These are phyloP conservation scores for Debaryomyces psychrophilus DNA, from an alignment of 1,139 yeast genomes.

Conservation along the genomic window DNA sequence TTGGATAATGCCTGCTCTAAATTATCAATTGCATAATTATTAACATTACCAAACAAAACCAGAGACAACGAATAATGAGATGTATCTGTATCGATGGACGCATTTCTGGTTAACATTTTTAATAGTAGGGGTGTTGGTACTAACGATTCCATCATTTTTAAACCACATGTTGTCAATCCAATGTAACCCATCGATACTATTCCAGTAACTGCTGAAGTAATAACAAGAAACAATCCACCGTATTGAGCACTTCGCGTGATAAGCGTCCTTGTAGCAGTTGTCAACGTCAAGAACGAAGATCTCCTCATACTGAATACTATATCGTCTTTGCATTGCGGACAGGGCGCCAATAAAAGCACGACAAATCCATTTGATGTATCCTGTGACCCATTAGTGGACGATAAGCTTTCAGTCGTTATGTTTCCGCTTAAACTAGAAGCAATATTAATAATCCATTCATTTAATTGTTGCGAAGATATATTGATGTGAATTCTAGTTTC, in stretches of 20 bases:
- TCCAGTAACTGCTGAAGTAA: constrained; percentile 48
- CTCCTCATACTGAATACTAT: constrained; percentile 39
- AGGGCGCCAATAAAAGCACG: constrained; percentile 34
- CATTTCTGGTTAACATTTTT: constrained; percentile 26
- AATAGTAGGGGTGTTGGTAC: constrained; percentile 41
- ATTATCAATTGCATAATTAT: constrained; percentile 29
- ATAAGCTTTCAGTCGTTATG: constrained; percentile 2
- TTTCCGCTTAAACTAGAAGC: constrained; percentile 8
- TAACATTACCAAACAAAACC: constrained; percentile 23
- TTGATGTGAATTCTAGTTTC: constrained; percentile 21
- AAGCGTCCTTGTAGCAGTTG: constrained; percentile 24
- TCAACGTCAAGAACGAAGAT: constrained; percentile 31
- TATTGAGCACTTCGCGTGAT: constrained; percentile 31
- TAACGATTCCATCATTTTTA: constrained; percentile 42
- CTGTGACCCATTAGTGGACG: background rate
- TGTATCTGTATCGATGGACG: constrained; percentile 9
- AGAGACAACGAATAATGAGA: constrained; percentile 21
- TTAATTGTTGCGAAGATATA: constrained; percentile 23
- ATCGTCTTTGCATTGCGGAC: constrained; percentile 50
- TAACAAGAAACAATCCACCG: constrained; percentile 39
- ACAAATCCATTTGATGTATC: constrained; percentile 6
- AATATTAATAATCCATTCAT: constrained; percentile 24
- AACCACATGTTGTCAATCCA: constrained; percentile 45
- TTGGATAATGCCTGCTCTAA: constrained; percentile 38
- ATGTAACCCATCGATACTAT: constrained; percentile 46